Evolutionary conservation across 106 monocot species (phyloP).

Genomic region (Acanthochlamys bracteata): DNA sequence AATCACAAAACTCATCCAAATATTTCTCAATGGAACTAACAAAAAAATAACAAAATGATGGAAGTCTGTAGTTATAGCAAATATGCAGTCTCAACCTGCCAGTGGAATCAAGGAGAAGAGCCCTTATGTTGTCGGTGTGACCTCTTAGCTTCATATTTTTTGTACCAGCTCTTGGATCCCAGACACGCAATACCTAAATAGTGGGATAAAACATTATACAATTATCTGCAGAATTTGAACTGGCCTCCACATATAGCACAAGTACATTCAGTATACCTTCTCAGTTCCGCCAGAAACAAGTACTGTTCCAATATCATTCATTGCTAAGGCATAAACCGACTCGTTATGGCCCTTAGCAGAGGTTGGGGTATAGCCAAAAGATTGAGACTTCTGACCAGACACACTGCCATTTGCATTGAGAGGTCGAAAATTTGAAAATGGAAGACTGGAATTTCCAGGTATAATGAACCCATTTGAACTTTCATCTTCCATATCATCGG

Average conservation of each 20-base stretch:
- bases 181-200: slow-evolving; percentile 79
- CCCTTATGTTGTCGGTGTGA: slow-evolving; percentile 94
- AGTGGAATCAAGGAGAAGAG: slow-evolving; percentile 86
- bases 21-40: neutral
- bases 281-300: slow-evolving; percentile 98
- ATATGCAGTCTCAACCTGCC: slow-evolving; percentile 47
- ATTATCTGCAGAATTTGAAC: neutral
- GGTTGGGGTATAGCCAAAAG: slow-evolving; percentile 66
- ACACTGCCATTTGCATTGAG: slow-evolving; percentile 52
- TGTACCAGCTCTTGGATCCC: slow-evolving; percentile 96
- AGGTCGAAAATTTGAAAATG: slow-evolving; percentile 49
- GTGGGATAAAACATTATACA: neutral
- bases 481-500: slow-evolving; percentile 58
- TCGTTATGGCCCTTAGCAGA: slow-evolving; percentile 92
- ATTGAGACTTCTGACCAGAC: slow-evolving; percentile 34
- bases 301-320: slow-evolving; percentile 85
- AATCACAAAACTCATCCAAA: no score
- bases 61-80: neutral
- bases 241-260: neutral
- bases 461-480: slow-evolving; percentile 45
- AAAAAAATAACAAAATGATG: neutral
- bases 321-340: slow-evolving; percentile 96
- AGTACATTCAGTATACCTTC: slow-evolving; percentile 38
- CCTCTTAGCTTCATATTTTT: slow-evolving; percentile 98
- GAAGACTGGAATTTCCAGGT: slow-evolving; percentile 54